phyloP scores from a whole-genome alignment of 129 eudicot species.

The Logfia minima region DNA sequence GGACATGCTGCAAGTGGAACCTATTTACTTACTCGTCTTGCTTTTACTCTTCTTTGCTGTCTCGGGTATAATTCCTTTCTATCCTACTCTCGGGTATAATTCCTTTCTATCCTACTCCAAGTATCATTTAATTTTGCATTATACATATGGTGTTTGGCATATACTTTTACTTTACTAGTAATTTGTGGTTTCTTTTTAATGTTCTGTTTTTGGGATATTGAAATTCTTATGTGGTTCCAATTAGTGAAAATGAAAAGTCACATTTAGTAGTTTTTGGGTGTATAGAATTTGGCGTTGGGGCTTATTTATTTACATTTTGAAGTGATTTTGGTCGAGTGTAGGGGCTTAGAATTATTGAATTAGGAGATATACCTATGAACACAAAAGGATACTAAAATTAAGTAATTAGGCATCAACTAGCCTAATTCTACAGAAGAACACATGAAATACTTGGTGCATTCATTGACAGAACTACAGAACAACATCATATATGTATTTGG shows the following conservation, averaged over 20 bases:
- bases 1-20: constrained; percentile 87
- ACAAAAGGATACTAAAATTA: not conserved
- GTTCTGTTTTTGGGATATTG: not conserved
- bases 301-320: not conserved
- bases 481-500: not conserved
- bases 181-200: not conserved
- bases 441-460: not conserved
- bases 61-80: constrained; percentile 60
- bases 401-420: not conserved
- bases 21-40: constrained; percentile 60
- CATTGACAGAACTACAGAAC: not conserved
- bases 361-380: not conserved
- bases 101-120: not conserved
- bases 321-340: not conserved
- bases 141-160: not conserved
- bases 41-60: constrained; percentile 58
- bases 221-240: not conserved
- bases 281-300: too few relatives aligned
- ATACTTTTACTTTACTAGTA: not conserved
- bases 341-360: not conserved
- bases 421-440: not conserved
- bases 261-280: not conserved
- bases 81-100: constrained; percentile 54
- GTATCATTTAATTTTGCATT: not conserved
- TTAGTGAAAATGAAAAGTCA: not conserved